These are phyloP conservation scores for Microcos paniculata DNA, from an alignment of 345 rosid genomes.

Conservation along the genomic window DNA sequence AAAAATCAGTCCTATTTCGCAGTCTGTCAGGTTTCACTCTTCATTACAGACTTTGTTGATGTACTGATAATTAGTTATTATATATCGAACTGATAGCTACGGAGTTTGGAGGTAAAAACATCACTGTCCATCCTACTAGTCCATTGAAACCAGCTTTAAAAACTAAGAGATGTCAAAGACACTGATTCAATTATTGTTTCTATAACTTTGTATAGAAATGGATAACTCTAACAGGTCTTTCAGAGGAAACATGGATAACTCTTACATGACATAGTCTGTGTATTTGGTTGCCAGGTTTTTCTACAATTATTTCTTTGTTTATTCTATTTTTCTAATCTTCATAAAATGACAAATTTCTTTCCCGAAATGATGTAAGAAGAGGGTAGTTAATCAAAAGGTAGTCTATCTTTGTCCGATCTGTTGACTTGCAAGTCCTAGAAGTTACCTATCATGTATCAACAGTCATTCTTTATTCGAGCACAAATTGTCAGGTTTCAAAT, in stretches of 20 bases:
- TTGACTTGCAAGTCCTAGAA: neutral
- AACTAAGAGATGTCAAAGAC: neutral
- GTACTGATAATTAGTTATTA: no score
- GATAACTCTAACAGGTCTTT: neutral
- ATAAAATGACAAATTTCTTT: neutral
- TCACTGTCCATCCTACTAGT: neutral
- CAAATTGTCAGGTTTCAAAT: neutral
- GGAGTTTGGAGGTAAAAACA: neutral
- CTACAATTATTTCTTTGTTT: neutral
- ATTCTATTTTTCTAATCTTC: neutral
- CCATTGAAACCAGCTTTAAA: neutral
- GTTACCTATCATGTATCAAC: neutral
- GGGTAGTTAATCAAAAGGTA: neutral
- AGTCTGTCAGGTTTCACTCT: neutral
- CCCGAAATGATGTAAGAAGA: conserved; percentile 1
- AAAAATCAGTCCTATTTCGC: neutral
- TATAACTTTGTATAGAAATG: neutral
- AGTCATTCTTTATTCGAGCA: neutral
- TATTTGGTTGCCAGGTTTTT: neutral
- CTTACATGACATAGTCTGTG: neutral
- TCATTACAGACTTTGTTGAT: neutral
- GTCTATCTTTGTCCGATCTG: neutral
- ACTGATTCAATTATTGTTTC: neutral
- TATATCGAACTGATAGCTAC: neutral
- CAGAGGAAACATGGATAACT: neutral